Evolutionary conservation across 2,329 filamentous ascomycete genomes (phyloP).

Genomic region (Sclerotinia glacialis): DNA sequence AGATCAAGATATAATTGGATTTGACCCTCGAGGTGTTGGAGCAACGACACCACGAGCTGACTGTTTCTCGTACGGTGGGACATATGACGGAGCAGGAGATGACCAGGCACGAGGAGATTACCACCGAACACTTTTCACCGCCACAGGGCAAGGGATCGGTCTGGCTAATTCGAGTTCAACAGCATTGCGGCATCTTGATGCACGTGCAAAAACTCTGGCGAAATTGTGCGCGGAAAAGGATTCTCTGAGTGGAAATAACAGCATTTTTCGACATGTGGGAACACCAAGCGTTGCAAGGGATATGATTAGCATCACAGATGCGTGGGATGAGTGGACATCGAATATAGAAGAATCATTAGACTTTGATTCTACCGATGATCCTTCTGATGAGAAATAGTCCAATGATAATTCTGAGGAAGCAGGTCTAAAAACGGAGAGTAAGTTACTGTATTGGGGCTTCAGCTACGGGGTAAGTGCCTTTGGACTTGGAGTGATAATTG

Average conservation of each 20-base stretch:
- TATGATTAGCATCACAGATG: slow-evolving; percentile 41
- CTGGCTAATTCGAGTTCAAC: slow-evolving; percentile 49
- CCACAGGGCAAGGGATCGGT: slow-evolving; percentile 36
- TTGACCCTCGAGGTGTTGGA: slow-evolving; percentile 51
- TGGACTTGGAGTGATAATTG: neutral
- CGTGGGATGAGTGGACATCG: slow-evolving; percentile 37
- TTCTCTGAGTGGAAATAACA: slow-evolving; percentile 31
- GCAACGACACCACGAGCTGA: slow-evolving; percentile 50
- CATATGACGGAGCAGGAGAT: slow-evolving; percentile 23
- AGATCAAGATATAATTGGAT: slow-evolving; percentile 47
- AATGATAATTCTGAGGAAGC: neutral
- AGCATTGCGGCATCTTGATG: slow-evolving; percentile 47
- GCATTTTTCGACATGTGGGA: slow-evolving; percentile 35
- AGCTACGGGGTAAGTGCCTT: slow-evolving; percentile 44
- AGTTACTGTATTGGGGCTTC: slow-evolving; percentile 48
- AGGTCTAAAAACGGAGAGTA: slow-evolving; percentile 30
- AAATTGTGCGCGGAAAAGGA: slow-evolving; percentile 43
- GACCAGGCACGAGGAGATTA: slow-evolving; percentile 44
- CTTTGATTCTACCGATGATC: neutral
- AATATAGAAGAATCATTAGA: slow-evolving; percentile 6
- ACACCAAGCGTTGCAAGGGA: slow-evolving; percentile 41
- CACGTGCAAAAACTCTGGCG: slow-evolving; percentile 45
- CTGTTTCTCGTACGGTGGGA: slow-evolving; percentile 48
- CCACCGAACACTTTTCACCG: slow-evolving; percentile 28
- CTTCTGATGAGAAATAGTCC: neutral